Percentiles rank a stretch among this genome's conserved stretches.
Conservation (phyloP, 1,284 basidiomycete species). For the Cutaneotrichosporon sp. region DNA sequence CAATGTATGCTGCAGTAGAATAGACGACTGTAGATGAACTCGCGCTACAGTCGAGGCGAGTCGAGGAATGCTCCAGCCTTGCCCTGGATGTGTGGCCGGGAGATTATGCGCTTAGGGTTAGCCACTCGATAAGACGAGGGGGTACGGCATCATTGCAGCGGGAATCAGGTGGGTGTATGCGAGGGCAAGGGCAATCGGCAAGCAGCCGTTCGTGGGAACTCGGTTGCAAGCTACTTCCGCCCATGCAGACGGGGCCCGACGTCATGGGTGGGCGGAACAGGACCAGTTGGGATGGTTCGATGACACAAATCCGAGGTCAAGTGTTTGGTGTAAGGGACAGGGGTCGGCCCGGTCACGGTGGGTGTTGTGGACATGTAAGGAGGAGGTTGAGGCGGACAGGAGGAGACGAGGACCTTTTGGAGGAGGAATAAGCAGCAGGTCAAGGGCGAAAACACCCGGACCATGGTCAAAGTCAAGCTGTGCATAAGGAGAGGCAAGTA, state of each 20-base stretch:
- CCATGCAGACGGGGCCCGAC: background rate
- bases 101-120: background rate
- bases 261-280: conserved; percentile 8
- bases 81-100: background rate
- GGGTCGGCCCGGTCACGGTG: background rate
- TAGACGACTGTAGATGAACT: background rate
- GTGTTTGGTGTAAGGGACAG: background rate
- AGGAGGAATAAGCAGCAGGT: no score
- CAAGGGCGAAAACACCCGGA: no score
- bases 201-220: conserved; percentile 9
- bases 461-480: no score
- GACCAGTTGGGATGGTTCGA: conserved; percentile 9
- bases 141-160: conserved; percentile 11
- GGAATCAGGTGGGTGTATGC: background rate
- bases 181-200: background rate
- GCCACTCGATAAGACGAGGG: conserved; percentile 9
- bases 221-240: background rate
- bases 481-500: no score
- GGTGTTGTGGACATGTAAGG: background rate
- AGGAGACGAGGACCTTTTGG: no score
- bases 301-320: background rate
- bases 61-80: background rate
- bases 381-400: background rate
- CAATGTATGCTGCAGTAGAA: background rate
- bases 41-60: background rate